A percentile compares a stretch with the other conserved stretches of the same genome.
phyloP scores from a whole-genome alignment of 306 rosid genomes.

The Ceratonia siliqua region DNA sequence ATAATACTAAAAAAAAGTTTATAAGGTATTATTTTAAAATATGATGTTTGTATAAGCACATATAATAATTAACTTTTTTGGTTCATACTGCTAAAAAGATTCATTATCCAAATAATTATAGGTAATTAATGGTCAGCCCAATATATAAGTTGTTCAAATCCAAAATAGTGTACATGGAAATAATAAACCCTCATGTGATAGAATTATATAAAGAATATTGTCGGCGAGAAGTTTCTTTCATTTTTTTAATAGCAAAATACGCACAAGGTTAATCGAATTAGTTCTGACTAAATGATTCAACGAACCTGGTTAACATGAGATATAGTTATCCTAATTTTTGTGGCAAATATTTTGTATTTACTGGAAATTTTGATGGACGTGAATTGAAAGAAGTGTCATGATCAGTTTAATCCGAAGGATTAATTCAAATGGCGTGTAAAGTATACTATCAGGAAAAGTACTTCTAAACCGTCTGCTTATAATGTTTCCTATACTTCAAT shows the following conservation, averaged over 20 bases:
- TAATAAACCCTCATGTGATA: conserved; percentile 7
- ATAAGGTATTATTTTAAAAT: too few species aligned
- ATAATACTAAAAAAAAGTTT: too few species aligned
- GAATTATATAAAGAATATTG: conserved; percentile 2
- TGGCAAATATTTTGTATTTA: background rate
- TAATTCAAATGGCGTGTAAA: conserved; percentile 65
- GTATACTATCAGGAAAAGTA: conserved; percentile 58
- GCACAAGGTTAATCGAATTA: conserved; percentile 3
- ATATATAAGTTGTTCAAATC: background rate
- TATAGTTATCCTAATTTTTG: background rate
- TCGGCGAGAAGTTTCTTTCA: background rate
- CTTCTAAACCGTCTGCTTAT: conserved; percentile 60
- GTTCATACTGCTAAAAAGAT: background rate
- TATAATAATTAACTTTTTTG: too few species aligned
- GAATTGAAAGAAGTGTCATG: conserved; percentile 37
- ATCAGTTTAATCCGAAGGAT: conserved; percentile 40
- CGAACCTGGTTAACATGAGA: conserved; percentile 4
- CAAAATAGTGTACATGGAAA: background rate
- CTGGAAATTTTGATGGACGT: conserved; percentile 2
- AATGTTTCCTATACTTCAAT: conserved; percentile 44
- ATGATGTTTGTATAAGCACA: too few species aligned
- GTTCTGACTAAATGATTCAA: background rate
- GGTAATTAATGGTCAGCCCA: background rate
- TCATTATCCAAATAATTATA: background rate
- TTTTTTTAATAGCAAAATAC: background rate